Percentiles rank a stretch among this genome's conserved stretches.
Conservation (phyloP, 768 basidiomycete species). For the Obba rivulosa region DNA sequence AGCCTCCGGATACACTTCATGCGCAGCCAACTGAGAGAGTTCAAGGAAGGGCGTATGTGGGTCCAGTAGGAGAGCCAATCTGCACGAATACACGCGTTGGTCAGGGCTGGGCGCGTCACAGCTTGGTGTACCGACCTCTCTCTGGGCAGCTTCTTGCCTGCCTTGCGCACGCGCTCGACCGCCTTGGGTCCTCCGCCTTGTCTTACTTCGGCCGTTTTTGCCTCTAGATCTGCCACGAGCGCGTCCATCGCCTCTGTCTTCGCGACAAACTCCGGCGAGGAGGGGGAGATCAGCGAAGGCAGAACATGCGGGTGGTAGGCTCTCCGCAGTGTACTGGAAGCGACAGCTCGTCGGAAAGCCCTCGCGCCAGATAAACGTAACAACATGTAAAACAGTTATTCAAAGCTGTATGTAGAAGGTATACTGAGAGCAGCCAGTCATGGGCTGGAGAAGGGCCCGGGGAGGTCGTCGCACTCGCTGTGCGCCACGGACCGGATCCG, state of each 20-base stretch:
- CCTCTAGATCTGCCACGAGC: conserved; percentile 59
- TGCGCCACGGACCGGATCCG: not conserved
- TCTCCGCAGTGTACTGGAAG: conserved; percentile 6
- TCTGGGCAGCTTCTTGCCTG: conserved; percentile 79
- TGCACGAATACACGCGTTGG: conserved; percentile 22
- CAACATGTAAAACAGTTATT: not conserved
- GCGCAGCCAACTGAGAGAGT: conserved; percentile 78
- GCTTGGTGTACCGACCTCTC: conserved; percentile 50
- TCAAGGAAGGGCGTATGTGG: conserved; percentile 88
- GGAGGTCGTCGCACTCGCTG: not conserved
- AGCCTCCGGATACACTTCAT: conserved; percentile 75
- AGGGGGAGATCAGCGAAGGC: conserved; percentile 63
- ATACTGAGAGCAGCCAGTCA: no score
- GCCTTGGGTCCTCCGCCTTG: conserved; percentile 75
- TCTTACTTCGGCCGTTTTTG: conserved; percentile 52
- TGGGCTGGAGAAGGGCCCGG: no score
- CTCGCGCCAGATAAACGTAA: not conserved
- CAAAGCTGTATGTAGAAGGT: no score
- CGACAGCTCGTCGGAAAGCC: not conserved
- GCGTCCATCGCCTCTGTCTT: conserved; percentile 67
- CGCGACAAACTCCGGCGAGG: conserved; percentile 65
- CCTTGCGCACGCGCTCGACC: conserved; percentile 64
- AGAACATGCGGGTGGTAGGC: conserved; percentile 69
- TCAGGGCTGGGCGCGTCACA: not conserved
- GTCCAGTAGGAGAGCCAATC: conserved; percentile 72